Base-by-base conservation (phyloP, 371 early-diverging fungal species). In the Saksenaea vasiformis region DNA sequence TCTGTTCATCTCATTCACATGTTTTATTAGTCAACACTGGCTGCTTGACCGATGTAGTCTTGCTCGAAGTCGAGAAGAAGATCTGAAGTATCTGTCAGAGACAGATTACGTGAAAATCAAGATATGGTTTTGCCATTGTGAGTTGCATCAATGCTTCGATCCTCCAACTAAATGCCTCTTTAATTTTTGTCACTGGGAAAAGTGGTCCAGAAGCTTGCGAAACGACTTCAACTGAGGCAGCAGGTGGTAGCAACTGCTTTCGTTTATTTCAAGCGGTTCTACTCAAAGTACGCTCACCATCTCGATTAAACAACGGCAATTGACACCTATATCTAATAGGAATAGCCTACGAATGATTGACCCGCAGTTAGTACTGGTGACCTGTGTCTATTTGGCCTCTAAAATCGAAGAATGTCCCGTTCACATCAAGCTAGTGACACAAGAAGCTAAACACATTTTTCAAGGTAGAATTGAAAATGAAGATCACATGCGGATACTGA, bases 371-470 rank as follows among this genome's bases (percentile, higher is more conserved):
- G 91, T 94, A 37, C 73, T 86, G 2, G 84, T 89, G 8, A 93
- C 95, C 0, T 94, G 93, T 65, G 82, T 93, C 31, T 95, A 94
- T 66, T 69, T 95, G 44, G 96, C 95, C 4, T 89, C 91, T 69
- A 95, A 96, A 67, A 89, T 93, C 41, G 95, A 95, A 67, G 96
- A 95, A 68, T 88, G 86, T 64, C 95, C 96, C 24, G 83, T 90
- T 28, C 94, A 95, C 58, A 91, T 95, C 67, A 91, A 91, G 61
- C 81, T 84, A 47, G 84, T 94, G 28, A 85, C 88, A 44, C 79
- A 78, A 43, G 95, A 94, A 62, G 85, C 89, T 61, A 91, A 86
- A 35, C 68, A 69, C 11, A 77, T 83, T 3, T 81, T 90, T 35
- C 80, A 79, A 71, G 86, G 90, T 88, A 85, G 66, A 63, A 54